Percentiles rank a stretch among this genome's conserved stretches.
These are phyloP conservation scores for Pyrus pyrifolia DNA, from an alignment of 306 rosid genomes.

Conservation along the genomic window DNA sequence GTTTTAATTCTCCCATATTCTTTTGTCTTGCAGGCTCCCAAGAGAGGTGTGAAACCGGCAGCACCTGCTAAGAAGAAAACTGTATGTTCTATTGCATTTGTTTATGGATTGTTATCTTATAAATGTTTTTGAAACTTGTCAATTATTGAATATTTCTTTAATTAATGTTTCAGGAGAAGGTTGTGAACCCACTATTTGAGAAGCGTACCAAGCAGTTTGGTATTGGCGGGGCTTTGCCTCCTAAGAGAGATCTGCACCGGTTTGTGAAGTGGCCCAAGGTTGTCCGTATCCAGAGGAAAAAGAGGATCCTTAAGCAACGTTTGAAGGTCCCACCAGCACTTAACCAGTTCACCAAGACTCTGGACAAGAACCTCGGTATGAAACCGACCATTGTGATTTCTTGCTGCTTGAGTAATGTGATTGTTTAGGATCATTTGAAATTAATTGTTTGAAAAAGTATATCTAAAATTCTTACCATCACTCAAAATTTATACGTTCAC, in stretches of 20 bases:
- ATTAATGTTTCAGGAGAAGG: slow-evolving; percentile 38
- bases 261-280: slow-evolving; percentile 68
- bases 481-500: neutral
- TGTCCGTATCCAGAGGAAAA: slow-evolving; percentile 57
- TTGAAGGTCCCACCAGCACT: slow-evolving; percentile 74
- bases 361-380: slow-evolving; percentile 67
- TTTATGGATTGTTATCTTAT: neutral
- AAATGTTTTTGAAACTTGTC: too few relatives aligned
- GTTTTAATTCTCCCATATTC: neutral
- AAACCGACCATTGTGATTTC: neutral
- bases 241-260: slow-evolving; percentile 55
- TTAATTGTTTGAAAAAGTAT: neutral
- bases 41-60: slow-evolving; percentile 42
- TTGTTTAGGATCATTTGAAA: too few relatives aligned
- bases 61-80: slow-evolving; percentile 39
- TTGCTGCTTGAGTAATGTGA: neutral
- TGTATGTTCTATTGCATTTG: neutral
- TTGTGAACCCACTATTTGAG: slow-evolving; percentile 56
- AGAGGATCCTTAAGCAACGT: slow-evolving; percentile 57
- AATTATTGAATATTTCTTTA: neutral
- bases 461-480: neutral
- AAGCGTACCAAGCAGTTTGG: slow-evolving; percentile 70
- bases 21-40: slow-evolving; percentile 33
- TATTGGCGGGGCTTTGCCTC: slow-evolving; percentile 78
- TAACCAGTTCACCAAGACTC: slow-evolving; percentile 74